Conservation (phyloP, 441 rosid species). For the Kokia cookei region DNA sequence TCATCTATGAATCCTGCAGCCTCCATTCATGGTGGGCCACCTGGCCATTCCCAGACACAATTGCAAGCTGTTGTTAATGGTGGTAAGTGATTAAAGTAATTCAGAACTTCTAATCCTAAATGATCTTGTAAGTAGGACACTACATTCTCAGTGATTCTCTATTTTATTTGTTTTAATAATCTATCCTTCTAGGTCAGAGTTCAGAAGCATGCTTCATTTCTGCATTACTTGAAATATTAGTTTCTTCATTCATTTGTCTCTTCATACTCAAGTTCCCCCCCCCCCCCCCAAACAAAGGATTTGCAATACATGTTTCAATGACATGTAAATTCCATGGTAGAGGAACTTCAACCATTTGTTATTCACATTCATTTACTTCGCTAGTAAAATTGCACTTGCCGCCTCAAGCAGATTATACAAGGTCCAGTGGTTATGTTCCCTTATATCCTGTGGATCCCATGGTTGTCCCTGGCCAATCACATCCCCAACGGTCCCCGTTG, state of each 20-base stretch:
- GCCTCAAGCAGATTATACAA: slow-evolving; percentile 11
- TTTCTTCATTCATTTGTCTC: not conserved
- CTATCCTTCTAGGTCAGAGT: not conserved
- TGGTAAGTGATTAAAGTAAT: not conserved
- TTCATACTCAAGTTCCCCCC: not conserved
- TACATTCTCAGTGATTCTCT: not conserved
- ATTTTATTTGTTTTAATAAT: not conserved
- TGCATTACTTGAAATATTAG: not conserved
- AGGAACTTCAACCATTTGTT: not conserved
- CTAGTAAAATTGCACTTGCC: not conserved
- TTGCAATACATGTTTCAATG: not conserved
- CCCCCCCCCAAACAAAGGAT: not conserved
- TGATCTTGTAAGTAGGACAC: not conserved
- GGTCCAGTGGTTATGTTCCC: slow-evolving; percentile 10
- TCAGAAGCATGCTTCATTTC: not conserved
- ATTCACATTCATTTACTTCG: not conserved
- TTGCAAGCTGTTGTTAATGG: slow-evolving; percentile 8
- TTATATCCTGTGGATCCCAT: slow-evolving; percentile 15
- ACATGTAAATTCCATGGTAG: not conserved
- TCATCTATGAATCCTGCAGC: not conserved
- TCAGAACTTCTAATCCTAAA: not conserved
- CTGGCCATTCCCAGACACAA: slow-evolving; percentile 4
- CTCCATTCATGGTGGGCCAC: not conserved
- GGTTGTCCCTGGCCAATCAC: slow-evolving; percentile 7
- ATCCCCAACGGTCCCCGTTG: slow-evolving; percentile 5